Percentiles rank a stretch among this genome's conserved stretches.
phyloP scores from a whole-genome alignment of 306 rosid genomes.

The Glycine soja region DNA sequence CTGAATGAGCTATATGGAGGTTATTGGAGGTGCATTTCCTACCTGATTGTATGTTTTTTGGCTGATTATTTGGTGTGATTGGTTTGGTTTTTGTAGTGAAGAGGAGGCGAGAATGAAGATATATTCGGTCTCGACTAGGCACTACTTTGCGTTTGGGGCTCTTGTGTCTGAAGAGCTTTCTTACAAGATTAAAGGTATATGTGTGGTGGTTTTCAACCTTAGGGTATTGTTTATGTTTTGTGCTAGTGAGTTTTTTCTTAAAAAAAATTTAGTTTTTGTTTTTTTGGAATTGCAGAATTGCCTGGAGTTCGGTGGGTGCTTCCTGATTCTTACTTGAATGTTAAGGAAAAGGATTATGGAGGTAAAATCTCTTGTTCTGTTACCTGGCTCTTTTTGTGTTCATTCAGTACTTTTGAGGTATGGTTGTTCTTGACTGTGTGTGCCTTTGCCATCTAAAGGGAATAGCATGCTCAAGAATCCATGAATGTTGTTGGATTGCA shows the following conservation, averaged over 20 bases:
- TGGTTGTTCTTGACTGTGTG: not conserved
- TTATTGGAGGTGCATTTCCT: not conserved
- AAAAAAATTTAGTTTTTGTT: not conserved
- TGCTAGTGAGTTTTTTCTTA: not conserved
- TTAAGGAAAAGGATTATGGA: slow-evolving; percentile 90
- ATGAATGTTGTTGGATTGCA: not conserved
- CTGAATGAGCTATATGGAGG: not conserved
- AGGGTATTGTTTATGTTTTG: not conserved
- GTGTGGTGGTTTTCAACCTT: not conserved
- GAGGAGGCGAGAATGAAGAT: slow-evolving; percentile 93
- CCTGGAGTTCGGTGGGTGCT: slow-evolving; percentile 94
- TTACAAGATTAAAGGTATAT: slow-evolving; percentile 75
- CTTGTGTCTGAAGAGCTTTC: slow-evolving; percentile 87
- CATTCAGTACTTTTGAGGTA: not conserved
- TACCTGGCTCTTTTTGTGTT: slow-evolving; percentile 1
- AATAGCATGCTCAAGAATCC: not conserved
- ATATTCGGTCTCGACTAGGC: slow-evolving; percentile 91
- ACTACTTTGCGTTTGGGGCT: slow-evolving; percentile 92
- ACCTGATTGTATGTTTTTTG: not conserved
- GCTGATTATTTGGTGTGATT: not conserved
- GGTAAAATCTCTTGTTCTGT: slow-evolving; percentile 56
- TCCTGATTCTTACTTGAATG: slow-evolving; percentile 98
- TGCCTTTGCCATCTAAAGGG: not conserved
- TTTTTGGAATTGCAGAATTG: slow-evolving; percentile 61
- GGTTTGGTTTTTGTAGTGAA: slow-evolving; percentile 61